These are phyloP conservation scores for Hibiscus tridactylites DNA, from an alignment of 345 rosid genomes.

Conservation along the genomic window DNA sequence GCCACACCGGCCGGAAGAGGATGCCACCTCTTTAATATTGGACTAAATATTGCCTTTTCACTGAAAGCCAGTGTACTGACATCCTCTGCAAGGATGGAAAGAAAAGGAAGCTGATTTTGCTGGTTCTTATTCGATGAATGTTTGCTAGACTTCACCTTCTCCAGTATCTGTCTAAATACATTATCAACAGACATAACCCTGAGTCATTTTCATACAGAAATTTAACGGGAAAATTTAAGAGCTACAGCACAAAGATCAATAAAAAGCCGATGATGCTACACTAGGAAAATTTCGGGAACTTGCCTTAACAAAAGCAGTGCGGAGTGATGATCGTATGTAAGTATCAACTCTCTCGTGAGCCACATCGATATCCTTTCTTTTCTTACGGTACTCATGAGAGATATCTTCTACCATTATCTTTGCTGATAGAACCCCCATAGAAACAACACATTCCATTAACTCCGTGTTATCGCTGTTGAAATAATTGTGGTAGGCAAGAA, in stretches of 20 bases:
- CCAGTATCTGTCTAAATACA: constrained; percentile 56
- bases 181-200: neutral
- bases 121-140: constrained; percentile 66
- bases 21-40: constrained; percentile 93
- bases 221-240: neutral
- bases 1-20: constrained; percentile 98
- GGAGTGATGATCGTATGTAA: constrained; percentile 89
- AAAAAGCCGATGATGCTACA: neutral
- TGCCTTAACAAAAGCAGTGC: constrained; percentile 97
- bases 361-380: constrained; percentile 78
- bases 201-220: neutral
- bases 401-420: constrained; percentile 87
- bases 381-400: constrained; percentile 83
- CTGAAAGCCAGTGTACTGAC: constrained; percentile 76
- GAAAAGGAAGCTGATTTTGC: constrained; percentile 58
- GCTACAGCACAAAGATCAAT: neutral
- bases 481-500: constrained; percentile 91
- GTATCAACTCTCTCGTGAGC: constrained; percentile 79
- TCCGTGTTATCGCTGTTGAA: constrained; percentile 34
- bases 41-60: constrained; percentile 77
- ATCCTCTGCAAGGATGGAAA: constrained; percentile 64
- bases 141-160: constrained; percentile 91
- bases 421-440: constrained; percentile 86
- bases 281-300: constrained; percentile 17
- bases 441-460: constrained; percentile 51